Conservation (phyloP, 768 basidiomycete genomes). For the Pleurotus citrinopileatus region DNA sequence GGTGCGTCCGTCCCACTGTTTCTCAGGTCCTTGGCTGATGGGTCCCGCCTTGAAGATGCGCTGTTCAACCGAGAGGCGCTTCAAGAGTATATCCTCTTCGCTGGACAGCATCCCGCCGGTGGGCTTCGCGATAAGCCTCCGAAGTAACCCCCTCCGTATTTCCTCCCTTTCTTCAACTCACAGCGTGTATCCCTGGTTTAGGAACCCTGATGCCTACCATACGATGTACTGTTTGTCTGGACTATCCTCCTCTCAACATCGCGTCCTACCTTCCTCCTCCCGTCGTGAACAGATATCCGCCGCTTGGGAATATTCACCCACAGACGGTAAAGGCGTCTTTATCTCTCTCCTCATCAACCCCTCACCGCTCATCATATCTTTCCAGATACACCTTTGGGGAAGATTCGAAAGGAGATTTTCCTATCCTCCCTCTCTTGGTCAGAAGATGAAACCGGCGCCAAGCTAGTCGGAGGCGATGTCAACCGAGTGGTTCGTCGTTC, state of each 20-base stretch:
- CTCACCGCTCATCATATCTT: conserved; percentile 20
- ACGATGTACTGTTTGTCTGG: conserved; percentile 92
- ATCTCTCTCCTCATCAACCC: no score
- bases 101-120: conserved; percentile 82
- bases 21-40: neutral
- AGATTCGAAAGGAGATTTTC: conserved; percentile 38
- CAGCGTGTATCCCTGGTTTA: conserved; percentile 26
- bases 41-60: conserved; percentile 25
- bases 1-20: conserved; percentile 36
- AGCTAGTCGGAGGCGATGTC: conserved; percentile 53
- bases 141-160: conserved; percentile 51
- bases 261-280: conserved; percentile 46
- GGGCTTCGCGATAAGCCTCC: conserved; percentile 95
- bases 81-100: conserved; percentile 84
- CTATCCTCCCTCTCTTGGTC: conserved; percentile 58
- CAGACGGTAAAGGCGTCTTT: neutral
- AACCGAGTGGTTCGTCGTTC: conserved; percentile 62
- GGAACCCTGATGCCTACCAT: conserved; percentile 92
- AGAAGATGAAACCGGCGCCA: conserved; percentile 59
- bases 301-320: conserved; percentile 32
- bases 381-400: conserved; percentile 27
- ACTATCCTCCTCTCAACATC: conserved; percentile 85
- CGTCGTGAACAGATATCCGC: conserved; percentile 29
- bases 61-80: conserved; percentile 68
- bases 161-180: neutral